These are phyloP conservation scores for Pichia sp. DNA, from an alignment of 1,139 yeast species.

Conservation along the genomic window DNA sequence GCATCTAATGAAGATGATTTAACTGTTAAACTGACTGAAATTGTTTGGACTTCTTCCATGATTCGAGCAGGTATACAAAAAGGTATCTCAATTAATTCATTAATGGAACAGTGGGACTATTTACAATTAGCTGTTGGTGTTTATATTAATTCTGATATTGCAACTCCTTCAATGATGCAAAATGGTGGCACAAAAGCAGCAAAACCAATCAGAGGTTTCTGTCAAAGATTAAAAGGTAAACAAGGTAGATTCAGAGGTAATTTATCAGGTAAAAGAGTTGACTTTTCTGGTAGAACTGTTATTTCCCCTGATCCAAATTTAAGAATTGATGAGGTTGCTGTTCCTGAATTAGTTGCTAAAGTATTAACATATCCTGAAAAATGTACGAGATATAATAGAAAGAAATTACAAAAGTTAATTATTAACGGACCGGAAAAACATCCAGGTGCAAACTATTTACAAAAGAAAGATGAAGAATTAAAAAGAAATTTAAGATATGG, in stretches of 20 bases:
- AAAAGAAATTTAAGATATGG: constrained; percentile 89
- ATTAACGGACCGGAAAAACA: constrained; percentile 81
- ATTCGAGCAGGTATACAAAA: constrained; percentile 92
- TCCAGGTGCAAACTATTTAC: constrained; percentile 94
- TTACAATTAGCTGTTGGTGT: constrained; percentile 92
- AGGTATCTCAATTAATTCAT: constrained; percentile 84
- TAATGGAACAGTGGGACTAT: constrained; percentile 99
- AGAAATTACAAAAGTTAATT: constrained; percentile 66
- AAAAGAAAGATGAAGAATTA: constrained; percentile 77
- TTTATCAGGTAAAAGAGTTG: constrained; percentile 96
- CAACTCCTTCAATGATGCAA: constrained; percentile 71
- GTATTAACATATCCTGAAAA: constrained; percentile 93
- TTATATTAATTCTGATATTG: constrained; percentile 95
- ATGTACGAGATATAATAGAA: constrained; percentile 81
- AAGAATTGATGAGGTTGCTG: constrained; percentile 94
- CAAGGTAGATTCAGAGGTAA: constrained; percentile 99
- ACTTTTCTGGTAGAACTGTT: constrained; percentile 96
- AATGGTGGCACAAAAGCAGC: constrained; percentile 54
- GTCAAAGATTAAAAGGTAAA: constrained; percentile 96
- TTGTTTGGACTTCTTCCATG: constrained; percentile 90
- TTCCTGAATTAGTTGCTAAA: constrained; percentile 95
- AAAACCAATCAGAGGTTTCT: constrained; percentile 91
- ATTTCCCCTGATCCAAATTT: constrained; percentile 98
- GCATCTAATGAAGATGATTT: constrained; percentile 96
- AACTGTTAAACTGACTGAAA: constrained; percentile 92